A percentile compares a stretch with the other conserved stretches of the same genome.
These are phyloP conservation scores for Chaetomium sp. DNA, from an alignment of 2,329 filamentous ascomycete species.

Conservation along the genomic window DNA sequence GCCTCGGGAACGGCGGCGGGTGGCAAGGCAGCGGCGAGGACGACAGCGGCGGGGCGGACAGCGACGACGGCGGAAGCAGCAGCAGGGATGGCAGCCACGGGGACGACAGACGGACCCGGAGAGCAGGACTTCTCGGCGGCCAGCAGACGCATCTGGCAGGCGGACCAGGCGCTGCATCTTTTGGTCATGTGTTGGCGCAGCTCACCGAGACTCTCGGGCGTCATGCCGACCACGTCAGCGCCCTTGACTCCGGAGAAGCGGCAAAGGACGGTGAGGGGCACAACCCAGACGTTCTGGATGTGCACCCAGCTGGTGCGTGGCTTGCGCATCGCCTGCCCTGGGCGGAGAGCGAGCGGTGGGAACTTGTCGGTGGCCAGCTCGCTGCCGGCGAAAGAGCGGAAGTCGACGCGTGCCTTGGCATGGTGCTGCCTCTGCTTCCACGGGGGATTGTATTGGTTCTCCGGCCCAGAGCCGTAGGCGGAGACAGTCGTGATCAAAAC, in stretches of 20 bases:
- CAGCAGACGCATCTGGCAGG: neutral
- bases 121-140: neutral
- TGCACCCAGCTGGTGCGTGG: slow-evolving; percentile 34
- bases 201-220: slow-evolving; percentile 14
- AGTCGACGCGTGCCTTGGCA: neutral
- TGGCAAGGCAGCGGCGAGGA: no score
- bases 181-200: slow-evolving; percentile 21
- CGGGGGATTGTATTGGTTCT: neutral
- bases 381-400: slow-evolving; percentile 14
- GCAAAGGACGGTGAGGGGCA: slow-evolving; percentile 29
- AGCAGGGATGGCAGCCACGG: neutral
- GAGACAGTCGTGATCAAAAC: slow-evolving; percentile 19
- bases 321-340: slow-evolving; percentile 33
- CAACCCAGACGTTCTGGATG: slow-evolving; percentile 27
- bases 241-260: slow-evolving; percentile 21
- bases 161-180: neutral
- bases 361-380: slow-evolving; percentile 6
- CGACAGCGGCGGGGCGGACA: neutral
- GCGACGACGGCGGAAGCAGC: neutral
- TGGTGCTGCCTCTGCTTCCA: neutral
- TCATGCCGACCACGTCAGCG: neutral
- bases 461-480: neutral
- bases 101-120: neutral
- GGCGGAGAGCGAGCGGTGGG: slow-evolving; percentile 35
- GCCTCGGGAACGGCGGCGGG: no score